These are phyloP conservation scores for Bruguiera sexangula DNA, from an alignment of 345 rosid genomes.

Conservation along the genomic window DNA sequence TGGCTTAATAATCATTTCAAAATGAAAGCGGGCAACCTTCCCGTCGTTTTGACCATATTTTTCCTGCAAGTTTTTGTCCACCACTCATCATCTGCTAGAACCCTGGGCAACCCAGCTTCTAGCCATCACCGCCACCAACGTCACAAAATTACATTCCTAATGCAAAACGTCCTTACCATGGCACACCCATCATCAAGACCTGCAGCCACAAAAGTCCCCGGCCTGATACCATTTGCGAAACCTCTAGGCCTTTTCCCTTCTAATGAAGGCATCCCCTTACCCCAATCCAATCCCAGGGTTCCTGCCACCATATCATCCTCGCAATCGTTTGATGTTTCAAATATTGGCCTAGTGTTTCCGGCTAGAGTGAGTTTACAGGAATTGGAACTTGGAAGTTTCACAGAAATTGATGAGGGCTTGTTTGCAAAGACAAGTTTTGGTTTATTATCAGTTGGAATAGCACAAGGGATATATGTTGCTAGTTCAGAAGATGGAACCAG, in stretches of 20 bases:
- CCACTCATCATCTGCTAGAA: constrained; percentile 36
- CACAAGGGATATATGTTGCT: constrained; percentile 47
- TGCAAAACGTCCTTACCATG: constrained; percentile 42
- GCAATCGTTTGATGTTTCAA: constrained; percentile 30
- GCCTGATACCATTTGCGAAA: constrained; percentile 44
- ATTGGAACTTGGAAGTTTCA: constrained; percentile 38
- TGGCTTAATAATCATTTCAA: background rate
- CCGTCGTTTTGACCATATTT: constrained; percentile 1
- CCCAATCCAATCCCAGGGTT: constrained; percentile 22
- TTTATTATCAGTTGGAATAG: constrained; percentile 36
- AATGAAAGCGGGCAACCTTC: constrained; percentile 16
- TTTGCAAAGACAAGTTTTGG: constrained; percentile 18
- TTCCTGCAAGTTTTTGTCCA: constrained; percentile 19
- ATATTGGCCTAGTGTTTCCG: constrained; percentile 32
- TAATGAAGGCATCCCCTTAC: constrained; percentile 41
- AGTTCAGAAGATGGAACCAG: constrained; percentile 41
- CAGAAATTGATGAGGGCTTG: constrained; percentile 37
- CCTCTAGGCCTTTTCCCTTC: constrained; percentile 50
- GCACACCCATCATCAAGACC: constrained; percentile 27
- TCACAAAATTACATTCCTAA: constrained; percentile 42
- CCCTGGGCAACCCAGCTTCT: constrained; percentile 20
- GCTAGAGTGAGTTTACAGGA: constrained; percentile 46
- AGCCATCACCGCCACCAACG: constrained; percentile 12
- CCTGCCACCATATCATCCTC: constrained; percentile 18
- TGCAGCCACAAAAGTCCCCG: constrained; percentile 22